A percentile compares a stretch with the other conserved stretches of the same genome.
These are phyloP conservation scores for Sarocladium kiliense DNA, from an alignment of 2,329 filamentous ascomycete species.

Conservation along the genomic window DNA sequence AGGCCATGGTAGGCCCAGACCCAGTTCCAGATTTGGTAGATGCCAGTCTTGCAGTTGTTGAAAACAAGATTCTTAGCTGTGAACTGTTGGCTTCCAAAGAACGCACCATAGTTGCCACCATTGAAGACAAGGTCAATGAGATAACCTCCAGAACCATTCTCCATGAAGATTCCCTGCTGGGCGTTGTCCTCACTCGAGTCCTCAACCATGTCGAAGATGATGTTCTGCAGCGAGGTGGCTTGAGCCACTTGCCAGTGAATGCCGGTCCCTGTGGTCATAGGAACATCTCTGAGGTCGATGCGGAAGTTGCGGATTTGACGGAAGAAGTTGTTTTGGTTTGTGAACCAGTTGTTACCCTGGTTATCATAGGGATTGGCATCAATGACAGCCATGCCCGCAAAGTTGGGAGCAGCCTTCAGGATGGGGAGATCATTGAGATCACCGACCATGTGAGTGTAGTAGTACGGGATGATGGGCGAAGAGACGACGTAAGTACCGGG, in stretches of 20 bases:
- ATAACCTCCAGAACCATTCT: conserved; percentile 32
- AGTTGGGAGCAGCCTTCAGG: conserved; percentile 45
- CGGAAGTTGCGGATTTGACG: conserved; percentile 61
- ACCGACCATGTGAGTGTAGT: conserved; percentile 72
- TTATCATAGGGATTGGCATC: conserved; percentile 56
- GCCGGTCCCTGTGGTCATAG: conserved; percentile 43
- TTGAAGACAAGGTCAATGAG: conserved; percentile 58
- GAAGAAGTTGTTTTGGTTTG: conserved; percentile 50
- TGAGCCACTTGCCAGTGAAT: conserved; percentile 61
- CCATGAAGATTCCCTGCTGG: conserved; percentile 18
- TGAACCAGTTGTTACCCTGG: conserved; percentile 6
- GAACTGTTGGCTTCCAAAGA: conserved; percentile 62
- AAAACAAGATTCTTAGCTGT: conserved; percentile 59
- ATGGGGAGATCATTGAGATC: conserved; percentile 54
- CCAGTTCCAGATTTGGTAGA: conserved; percentile 67
- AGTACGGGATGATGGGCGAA: conserved; percentile 67
- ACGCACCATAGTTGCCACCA: conserved; percentile 50
- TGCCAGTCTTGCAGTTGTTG: conserved; percentile 55
- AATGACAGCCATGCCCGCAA: conserved; percentile 66
- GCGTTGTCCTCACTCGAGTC: conserved; percentile 11
- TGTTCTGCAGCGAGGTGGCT: conserved; percentile 44
- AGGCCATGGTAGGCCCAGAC: conserved; percentile 75
- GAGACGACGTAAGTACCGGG: conserved; percentile 74
- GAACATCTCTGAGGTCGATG: conserved; percentile 13
- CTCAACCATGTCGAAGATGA: conserved; percentile 40